These are phyloP conservation scores for Sapria himalayana DNA, from an alignment of 345 rosid species.

Conservation along the genomic window DNA sequence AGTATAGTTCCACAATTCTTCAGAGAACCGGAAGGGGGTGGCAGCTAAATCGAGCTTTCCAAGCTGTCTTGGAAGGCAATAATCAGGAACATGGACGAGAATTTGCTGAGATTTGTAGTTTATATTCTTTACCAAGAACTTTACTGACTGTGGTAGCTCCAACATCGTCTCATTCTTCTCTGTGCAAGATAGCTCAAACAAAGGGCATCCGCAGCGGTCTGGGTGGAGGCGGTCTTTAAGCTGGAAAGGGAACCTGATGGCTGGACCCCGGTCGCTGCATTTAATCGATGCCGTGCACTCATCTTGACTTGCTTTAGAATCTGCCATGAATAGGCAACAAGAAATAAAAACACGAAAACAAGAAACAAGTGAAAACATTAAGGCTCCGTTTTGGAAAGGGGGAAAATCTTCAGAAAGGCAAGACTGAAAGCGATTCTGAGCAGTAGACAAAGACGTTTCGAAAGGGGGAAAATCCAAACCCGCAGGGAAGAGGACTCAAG, in stretches of 20 bases:
- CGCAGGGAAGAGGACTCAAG: too few species aligned
- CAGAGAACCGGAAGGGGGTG: not conserved
- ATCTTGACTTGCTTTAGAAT: too few species aligned
- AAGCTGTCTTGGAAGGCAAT: conserved; percentile 3
- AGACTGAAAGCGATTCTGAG: too few species aligned
- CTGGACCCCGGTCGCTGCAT: not conserved
- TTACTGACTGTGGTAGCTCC: not conserved
- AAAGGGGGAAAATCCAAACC: too few species aligned
- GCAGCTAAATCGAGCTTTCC: not conserved
- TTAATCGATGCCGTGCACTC: not conserved
- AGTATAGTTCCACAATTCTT: not conserved
- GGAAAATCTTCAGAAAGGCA: too few species aligned
- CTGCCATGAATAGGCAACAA: too few species aligned
- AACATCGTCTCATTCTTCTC: not conserved
- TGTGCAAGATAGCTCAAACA: conserved; percentile 6
- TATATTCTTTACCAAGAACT: not conserved
- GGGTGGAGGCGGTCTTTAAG: conserved; percentile 2
- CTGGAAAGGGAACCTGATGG: conserved; percentile 8
- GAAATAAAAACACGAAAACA: too few species aligned
- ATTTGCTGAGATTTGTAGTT: conserved; percentile 2
- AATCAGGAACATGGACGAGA: not conserved
- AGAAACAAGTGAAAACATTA: too few species aligned
- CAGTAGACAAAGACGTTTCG: too few species aligned
- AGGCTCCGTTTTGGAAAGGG: too few species aligned
- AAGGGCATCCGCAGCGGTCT: conserved; percentile 1